These are phyloP conservation scores for Xanthoparmelia taractica DNA, from an alignment of 495 filamentous ascomycete species.

Conservation along the genomic window DNA sequence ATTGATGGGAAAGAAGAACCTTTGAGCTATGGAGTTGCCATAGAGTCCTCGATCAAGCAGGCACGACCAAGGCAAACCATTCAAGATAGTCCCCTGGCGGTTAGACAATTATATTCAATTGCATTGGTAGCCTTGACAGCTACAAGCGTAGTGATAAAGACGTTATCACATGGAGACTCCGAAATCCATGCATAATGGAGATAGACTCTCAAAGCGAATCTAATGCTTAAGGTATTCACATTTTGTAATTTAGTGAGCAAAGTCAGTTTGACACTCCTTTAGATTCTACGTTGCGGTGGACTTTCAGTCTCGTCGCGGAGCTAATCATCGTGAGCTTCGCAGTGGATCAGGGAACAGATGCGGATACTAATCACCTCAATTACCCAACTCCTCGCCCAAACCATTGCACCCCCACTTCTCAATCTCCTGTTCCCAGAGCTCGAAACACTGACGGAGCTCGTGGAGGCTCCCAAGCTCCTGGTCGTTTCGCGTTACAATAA, in stretches of 20 bases:
- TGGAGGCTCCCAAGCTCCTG: neutral
- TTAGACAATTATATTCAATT: neutral
- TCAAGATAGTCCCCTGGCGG: neutral
- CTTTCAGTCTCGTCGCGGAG: neutral
- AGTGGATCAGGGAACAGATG: neutral
- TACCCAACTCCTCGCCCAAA: neutral
- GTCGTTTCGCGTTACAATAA: neutral
- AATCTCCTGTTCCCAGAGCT: neutral
- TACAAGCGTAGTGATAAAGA: neutral
- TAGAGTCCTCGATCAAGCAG: neutral
- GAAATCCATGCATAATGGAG: neutral
- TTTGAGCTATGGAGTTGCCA: no score
- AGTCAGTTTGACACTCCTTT: neutral
- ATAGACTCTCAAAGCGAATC: neutral
- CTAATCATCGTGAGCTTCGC: neutral
- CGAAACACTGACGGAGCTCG: neutral
- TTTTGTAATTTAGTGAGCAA: neutral
- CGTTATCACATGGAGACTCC: neutral
- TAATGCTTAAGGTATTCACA: neutral
- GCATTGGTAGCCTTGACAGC: neutral
- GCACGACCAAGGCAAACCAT: neutral
- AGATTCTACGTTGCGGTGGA: neutral
- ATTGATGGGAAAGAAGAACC: neutral
- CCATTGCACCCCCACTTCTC: conserved; percentile 1
- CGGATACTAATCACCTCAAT: neutral